A percentile compares a stretch with the other conserved stretches of the same genome.
Evolutionary conservation across 169 alveolate genomes (phyloP).

Genomic region (Neospora caninum): DNA sequence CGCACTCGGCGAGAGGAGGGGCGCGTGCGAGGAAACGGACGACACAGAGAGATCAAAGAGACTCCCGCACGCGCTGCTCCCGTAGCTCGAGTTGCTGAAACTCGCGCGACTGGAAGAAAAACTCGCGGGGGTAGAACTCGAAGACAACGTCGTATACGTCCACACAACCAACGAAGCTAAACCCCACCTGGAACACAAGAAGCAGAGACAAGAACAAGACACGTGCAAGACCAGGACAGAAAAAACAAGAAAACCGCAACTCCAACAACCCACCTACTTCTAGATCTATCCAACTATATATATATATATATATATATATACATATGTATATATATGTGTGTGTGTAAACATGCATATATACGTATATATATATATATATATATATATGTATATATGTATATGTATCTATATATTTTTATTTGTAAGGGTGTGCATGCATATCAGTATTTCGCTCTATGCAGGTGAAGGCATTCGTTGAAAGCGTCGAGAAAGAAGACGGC

Average conservation of each 20-base stretch:
- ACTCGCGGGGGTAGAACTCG: not conserved
- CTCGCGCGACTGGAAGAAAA: not conserved
- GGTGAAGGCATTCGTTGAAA: too few species aligned
- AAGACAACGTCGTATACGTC: not conserved
- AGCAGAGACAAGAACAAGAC: not conserved
- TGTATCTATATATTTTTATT: too few species aligned
- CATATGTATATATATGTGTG: too few species aligned
- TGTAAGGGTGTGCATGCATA: not conserved
- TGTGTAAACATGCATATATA: too few species aligned
- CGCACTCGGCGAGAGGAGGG: not conserved
- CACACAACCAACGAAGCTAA: constrained; percentile 6
- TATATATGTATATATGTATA: too few species aligned
- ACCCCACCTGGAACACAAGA: not conserved
- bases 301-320: too few species aligned
- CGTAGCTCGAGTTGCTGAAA: not conserved
- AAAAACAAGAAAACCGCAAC: not conserved
- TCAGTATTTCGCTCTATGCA: too few species aligned
- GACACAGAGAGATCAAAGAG: constrained; percentile 6
- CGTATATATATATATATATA: too few species aligned
- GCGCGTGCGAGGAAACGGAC: not conserved
- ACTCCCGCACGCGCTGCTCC: not conserved
- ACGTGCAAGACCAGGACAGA: not conserved
- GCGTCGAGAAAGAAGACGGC: too few species aligned
- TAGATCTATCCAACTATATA: too few species aligned
- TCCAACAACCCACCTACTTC: too few species aligned